Evolutionary conservation across 2,329 filamentous ascomycete species (phyloP).

Genomic region (Dryadomyces quercivorus): DNA sequence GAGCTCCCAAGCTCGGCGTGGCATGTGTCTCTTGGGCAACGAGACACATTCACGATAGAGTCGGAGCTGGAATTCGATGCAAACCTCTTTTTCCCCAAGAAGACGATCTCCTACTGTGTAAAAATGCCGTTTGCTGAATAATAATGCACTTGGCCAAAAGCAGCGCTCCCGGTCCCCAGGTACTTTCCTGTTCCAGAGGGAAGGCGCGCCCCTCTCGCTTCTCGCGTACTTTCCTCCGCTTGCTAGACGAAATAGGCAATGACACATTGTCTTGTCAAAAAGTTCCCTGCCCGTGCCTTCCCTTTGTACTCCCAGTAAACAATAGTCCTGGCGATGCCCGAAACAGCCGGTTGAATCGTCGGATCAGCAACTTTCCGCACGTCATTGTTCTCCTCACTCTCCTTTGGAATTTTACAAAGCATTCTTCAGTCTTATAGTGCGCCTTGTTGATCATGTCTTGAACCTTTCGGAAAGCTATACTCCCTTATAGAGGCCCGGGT

Average conservation of each 20-base stretch:
- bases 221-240: background rate
- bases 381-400: background rate
- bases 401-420: background rate
- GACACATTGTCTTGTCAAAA: background rate
- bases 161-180: background rate
- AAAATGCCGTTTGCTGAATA: background rate
- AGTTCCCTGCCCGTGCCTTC: background rate
- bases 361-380: background rate
- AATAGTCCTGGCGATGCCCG: background rate
- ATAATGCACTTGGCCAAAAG: background rate
- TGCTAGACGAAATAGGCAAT: background rate
- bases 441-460: slow-evolving; percentile 1
- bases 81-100: background rate
- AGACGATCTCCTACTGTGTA: background rate
- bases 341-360: background rate
- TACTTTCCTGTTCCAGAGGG: background rate
- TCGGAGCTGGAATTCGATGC: background rate
- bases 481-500: background rate
- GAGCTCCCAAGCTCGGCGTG: too few species aligned
- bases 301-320: background rate
- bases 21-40: background rate
- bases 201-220: background rate
- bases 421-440: slow-evolving; percentile 1
- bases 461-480: background rate
- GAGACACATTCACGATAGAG: background rate